These are phyloP conservation scores for Azolla pinnata DNA, from an alignment of 75 land plant genomes.

Conservation along the genomic window DNA sequence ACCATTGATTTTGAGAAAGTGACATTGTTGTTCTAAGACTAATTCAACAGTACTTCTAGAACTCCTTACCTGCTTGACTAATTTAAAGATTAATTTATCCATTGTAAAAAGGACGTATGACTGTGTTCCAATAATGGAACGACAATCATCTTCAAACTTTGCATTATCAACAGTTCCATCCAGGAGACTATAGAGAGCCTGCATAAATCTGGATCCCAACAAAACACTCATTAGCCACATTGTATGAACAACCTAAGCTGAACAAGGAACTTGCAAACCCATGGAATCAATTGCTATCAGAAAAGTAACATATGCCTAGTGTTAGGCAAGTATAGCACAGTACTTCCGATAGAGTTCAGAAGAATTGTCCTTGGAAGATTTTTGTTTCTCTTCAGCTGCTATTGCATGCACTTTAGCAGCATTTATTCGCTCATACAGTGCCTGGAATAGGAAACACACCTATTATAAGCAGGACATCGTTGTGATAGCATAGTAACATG, in stretches of 20 bases:
- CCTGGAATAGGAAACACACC: slow-evolving; percentile 29
- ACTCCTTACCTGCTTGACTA: slow-evolving; percentile 71
- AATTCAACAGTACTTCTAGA: background rate
- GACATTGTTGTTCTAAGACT: background rate
- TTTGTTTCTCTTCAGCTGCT: slow-evolving; percentile 71
- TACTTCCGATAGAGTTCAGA: slow-evolving; percentile 67
- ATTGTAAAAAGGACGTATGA: slow-evolving; percentile 90
- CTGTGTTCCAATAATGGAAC: slow-evolving; percentile 92
- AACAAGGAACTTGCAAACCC: too few relatives aligned
- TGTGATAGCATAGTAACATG: too few relatives aligned
- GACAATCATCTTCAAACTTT: slow-evolving; percentile 95
- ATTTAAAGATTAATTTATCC: slow-evolving; percentile 80
- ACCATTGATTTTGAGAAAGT: too few relatives aligned
- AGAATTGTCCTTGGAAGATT: slow-evolving; percentile 41
- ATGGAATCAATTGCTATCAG: too few relatives aligned
- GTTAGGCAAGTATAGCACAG: too few relatives aligned
- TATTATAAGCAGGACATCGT: background rate
- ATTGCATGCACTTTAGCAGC: slow-evolving; percentile 77
- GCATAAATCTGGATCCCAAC: slow-evolving; percentile 75
- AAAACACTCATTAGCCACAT: too few relatives aligned
- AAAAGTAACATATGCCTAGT: too few relatives aligned
- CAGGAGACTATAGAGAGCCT: slow-evolving; percentile 57
- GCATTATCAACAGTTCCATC: slow-evolving; percentile 90
- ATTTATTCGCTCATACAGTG: slow-evolving; percentile 73
- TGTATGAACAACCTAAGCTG: too few relatives aligned